These are phyloP conservation scores for Trichoderma atroviride DNA, from an alignment of 2,329 filamentous ascomycete species.

Conservation along the genomic window DNA sequence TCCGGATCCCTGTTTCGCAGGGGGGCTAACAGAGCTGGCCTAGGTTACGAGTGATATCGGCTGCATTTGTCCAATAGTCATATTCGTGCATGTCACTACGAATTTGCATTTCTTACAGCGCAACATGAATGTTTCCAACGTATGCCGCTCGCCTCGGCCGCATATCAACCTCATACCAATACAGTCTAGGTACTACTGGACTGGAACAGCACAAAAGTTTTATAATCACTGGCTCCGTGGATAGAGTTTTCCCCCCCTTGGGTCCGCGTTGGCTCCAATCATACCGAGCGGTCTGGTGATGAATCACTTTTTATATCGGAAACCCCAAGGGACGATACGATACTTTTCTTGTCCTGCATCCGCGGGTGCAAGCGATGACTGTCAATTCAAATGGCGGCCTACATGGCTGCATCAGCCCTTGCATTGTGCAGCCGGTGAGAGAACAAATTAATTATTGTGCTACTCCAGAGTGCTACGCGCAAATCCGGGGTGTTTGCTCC, in stretches of 20 bases:
- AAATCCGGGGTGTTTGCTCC: conserved; percentile 25
- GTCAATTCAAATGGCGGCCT: neutral
- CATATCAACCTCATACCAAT: neutral
- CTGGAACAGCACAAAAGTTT: neutral
- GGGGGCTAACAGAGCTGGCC: neutral
- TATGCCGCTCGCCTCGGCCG: neutral
- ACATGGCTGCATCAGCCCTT: conserved; percentile 4
- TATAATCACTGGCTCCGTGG: neutral
- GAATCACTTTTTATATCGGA: neutral
- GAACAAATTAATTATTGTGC: conserved; percentile 17
- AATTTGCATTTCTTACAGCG: neutral
- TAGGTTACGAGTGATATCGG: conserved; percentile 15
- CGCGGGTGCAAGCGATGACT: neutral
- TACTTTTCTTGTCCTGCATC: neutral
- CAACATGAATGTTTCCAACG: neutral
- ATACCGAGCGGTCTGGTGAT: neutral
- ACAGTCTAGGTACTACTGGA: neutral
- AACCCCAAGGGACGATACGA: neutral
- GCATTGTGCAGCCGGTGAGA: conserved; percentile 24
- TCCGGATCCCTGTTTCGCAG: conserved; percentile 14
- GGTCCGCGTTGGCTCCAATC: neutral
- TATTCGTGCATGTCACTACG: conserved; percentile 16
- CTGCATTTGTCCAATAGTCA: conserved; percentile 11
- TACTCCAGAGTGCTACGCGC: conserved; percentile 6
- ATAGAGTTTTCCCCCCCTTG: conserved; percentile 9